These are phyloP conservation scores for Cyclotella distinguenda DNA, from an alignment of 108 stramenopile species.

Conservation along the genomic window DNA sequence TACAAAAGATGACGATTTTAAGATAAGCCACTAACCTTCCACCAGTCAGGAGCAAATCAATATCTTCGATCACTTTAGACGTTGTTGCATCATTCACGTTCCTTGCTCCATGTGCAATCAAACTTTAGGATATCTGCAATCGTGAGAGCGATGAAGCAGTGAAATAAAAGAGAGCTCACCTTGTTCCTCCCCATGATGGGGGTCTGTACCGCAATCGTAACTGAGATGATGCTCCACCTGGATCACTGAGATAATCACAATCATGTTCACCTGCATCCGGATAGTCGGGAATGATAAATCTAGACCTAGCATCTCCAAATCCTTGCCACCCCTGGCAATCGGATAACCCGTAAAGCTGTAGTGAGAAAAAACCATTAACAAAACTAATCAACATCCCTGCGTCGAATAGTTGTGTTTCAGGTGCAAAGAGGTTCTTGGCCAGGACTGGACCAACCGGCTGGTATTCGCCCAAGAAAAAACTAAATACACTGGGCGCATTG, in stretches of 20 bases:
- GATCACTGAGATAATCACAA: background rate
- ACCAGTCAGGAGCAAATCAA: conserved; percentile 47
- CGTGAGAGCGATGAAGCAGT: background rate
- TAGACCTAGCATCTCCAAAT: conserved; percentile 8
- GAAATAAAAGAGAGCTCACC: background rate
- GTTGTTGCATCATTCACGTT: conserved; percentile 19
- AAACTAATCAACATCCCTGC: conserved; percentile 16
- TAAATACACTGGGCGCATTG: conserved; percentile 56
- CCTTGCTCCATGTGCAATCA: background rate
- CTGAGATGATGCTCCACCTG: background rate
- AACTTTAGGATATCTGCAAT: background rate
- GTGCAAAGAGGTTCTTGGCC: conserved; percentile 39
- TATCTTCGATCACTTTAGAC: conserved; percentile 21
- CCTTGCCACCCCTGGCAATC: conserved; percentile 32
- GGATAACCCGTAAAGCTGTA: conserved; percentile 18
- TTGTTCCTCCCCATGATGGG: conserved; percentile 30
- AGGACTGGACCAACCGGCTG: conserved; percentile 46
- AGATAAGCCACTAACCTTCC: conserved; percentile 15
- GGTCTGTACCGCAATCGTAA: conserved; percentile 23
- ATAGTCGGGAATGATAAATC: conserved; percentile 22
- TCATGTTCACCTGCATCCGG: conserved; percentile 22
- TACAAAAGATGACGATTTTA: background rate
- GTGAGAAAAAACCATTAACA: conserved; percentile 23
- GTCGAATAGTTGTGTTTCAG: conserved; percentile 53
- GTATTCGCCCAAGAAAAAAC: conserved; percentile 59